phyloP scores from a whole-genome alignment of 768 basidiomycete genomes.

The Psilocybe cubensis region DNA sequence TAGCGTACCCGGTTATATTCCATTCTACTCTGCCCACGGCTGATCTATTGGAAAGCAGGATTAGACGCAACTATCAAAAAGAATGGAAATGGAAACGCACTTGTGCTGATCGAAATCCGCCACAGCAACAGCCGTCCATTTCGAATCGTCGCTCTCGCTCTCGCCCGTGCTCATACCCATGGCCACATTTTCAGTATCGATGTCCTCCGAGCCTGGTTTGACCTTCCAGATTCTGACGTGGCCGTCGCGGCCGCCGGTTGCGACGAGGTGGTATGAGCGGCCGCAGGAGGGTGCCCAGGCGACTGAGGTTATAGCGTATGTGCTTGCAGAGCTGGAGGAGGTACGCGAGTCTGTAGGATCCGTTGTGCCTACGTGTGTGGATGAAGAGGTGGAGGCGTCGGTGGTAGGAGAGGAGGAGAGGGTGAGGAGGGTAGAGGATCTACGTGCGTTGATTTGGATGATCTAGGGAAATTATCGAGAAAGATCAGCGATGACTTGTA shows the following conservation, averaged over 20 bases:
- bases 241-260: slow-evolving; percentile 88
- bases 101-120: slow-evolving; percentile 90
- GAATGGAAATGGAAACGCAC: slow-evolving; percentile 39
- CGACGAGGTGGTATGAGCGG: slow-evolving; percentile 91
- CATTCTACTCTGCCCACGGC: slow-evolving; percentile 89
- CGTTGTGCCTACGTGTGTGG: not conserved
- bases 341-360: slow-evolving; percentile 10
- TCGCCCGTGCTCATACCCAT: no score
- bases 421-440: slow-evolving; percentile 65
- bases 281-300: slow-evolving; percentile 96
- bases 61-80: not conserved
- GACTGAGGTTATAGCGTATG: slow-evolving; percentile 77
- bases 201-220: slow-evolving; percentile 56
- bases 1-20: slow-evolving; percentile 81
- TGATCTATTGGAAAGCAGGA: slow-evolving; percentile 45
- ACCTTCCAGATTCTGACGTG: slow-evolving; percentile 90
- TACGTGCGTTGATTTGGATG: slow-evolving; percentile 72
- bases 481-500: not conserved
- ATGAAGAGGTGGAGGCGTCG: slow-evolving; percentile 8
- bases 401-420: slow-evolving; percentile 34
- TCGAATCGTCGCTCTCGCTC: slow-evolving; percentile 47
- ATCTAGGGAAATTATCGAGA: slow-evolving; percentile 46
- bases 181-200: slow-evolving; percentile 32
- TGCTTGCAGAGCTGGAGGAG: slow-evolving; percentile 35
- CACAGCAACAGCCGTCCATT: slow-evolving; percentile 77